phyloP scores from a whole-genome alignment of 352 stramenopile genomes.

The Phytopythium vexans region DNA sequence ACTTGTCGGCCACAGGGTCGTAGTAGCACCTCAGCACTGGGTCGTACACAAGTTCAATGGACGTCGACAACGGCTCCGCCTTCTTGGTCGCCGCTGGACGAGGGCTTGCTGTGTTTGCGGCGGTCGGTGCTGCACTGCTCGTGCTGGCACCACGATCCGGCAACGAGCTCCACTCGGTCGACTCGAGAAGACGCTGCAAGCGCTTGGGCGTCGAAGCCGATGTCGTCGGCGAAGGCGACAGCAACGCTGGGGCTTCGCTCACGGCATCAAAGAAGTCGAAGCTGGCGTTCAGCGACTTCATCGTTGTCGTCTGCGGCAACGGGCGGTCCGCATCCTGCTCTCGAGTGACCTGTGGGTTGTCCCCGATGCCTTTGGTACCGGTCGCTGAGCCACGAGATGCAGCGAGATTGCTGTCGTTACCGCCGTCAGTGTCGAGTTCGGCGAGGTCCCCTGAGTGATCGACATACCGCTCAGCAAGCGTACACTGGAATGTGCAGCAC shows the following conservation, averaged over 20 bases:
- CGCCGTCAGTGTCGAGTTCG: too few relatives aligned
- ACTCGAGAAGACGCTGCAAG: conserved; percentile 60
- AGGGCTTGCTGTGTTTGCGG: background rate
- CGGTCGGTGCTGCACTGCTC: background rate
- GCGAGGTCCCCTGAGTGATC: too few relatives aligned
- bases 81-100: conserved; percentile 6
- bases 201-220: conserved; percentile 39
- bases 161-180: conserved; percentile 50
- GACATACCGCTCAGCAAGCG: background rate
- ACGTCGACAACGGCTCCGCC: conserved; percentile 13
- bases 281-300: too few relatives aligned
- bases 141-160: background rate
- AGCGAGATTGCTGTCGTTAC: too few relatives aligned
- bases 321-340: too few relatives aligned
- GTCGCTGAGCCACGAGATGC: too few relatives aligned
- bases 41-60: conserved; percentile 82
- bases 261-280: too few relatives aligned
- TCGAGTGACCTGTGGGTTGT: too few relatives aligned
- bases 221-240: too few relatives aligned
- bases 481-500: background rate
- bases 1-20: conserved; percentile 79
- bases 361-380: too few relatives aligned
- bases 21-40: conserved; percentile 83
- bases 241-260: too few relatives aligned
- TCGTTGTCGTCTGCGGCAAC: too few relatives aligned